Conservation (phyloP, 2,329 filamentous ascomycete species). For the Westerdykella sp. region DNA sequence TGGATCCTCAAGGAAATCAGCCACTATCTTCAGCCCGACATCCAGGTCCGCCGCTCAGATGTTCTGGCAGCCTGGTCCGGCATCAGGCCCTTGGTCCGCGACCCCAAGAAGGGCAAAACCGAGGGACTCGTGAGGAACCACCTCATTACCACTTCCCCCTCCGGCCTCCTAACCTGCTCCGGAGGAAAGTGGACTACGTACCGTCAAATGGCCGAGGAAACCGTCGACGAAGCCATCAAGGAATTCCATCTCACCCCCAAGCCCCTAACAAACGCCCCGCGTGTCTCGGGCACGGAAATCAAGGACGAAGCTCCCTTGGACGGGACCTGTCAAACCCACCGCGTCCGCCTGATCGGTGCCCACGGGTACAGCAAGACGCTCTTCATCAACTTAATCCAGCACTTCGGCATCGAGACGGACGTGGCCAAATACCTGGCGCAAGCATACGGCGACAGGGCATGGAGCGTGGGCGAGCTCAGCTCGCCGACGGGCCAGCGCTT, state of each 20-base stretch:
- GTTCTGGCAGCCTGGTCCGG: slow-evolving; percentile 89
- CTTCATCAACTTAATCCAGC: slow-evolving; percentile 92
- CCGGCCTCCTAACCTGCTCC: slow-evolving; percentile 75
- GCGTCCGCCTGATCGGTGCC: slow-evolving; percentile 72
- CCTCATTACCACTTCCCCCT: slow-evolving; percentile 70
- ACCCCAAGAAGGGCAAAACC: slow-evolving; percentile 78
- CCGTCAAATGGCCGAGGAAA: slow-evolving; percentile 87
- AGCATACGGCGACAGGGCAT: slow-evolving; percentile 87
- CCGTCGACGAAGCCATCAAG: slow-evolving; percentile 71
- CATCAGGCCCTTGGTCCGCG: slow-evolving; percentile 77
- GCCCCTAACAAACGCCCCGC: slow-evolving; percentile 54
- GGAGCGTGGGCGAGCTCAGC: slow-evolving; percentile 80
- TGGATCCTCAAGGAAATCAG: slow-evolving; percentile 83
- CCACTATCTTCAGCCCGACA: slow-evolving; percentile 75
- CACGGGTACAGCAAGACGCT: slow-evolving; percentile 86
- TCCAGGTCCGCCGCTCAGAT: slow-evolving; percentile 76
- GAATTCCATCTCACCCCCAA: slow-evolving; percentile 58
- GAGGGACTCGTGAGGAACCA: slow-evolving; percentile 85
- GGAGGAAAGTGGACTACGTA: slow-evolving; percentile 94
- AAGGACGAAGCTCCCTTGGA: slow-evolving; percentile 66
- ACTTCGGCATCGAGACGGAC: slow-evolving; percentile 86
- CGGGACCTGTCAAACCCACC: slow-evolving; percentile 76
- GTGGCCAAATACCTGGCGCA: slow-evolving; percentile 82
- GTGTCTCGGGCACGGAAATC: slow-evolving; percentile 64
- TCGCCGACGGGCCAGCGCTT: slow-evolving; percentile 70